Evolutionary conservation across 2,329 filamentous ascomycete genomes (phyloP).

Genomic region (Cyclaneusma minus): DNA sequence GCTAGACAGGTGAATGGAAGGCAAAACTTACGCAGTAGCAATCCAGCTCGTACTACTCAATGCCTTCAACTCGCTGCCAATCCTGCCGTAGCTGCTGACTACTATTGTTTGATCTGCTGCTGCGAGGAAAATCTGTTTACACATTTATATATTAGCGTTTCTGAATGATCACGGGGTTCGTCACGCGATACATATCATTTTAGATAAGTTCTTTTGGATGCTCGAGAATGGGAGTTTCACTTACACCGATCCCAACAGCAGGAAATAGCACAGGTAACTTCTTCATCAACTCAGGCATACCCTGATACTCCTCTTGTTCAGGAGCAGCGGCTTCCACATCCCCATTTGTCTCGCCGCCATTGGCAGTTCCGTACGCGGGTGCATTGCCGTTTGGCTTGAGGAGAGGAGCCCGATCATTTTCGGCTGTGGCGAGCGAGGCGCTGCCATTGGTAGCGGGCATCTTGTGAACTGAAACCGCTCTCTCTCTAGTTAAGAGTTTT

Average conservation of each 20-base stretch:
- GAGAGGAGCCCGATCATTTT: background rate
- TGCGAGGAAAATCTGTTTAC: conserved; percentile 49
- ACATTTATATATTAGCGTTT: conserved; percentile 1
- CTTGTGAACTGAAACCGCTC: too few relatives aligned
- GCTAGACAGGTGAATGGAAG: background rate
- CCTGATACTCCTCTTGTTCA: too few relatives aligned
- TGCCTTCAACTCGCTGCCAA: conserved; percentile 60
- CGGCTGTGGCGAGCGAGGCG: background rate
- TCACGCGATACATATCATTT: background rate
- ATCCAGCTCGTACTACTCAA: conserved; percentile 66
- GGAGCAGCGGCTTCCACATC: too few relatives aligned
- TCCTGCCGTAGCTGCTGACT: conserved; percentile 62
- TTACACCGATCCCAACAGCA: conserved; percentile 44
- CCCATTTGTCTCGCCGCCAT: too few relatives aligned
- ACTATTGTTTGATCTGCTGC: conserved; percentile 66
- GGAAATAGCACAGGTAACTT: conserved; percentile 43
- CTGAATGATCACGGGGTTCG: conserved; percentile 1
- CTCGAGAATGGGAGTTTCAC: too few relatives aligned
- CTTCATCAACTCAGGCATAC: conserved; percentile 15
- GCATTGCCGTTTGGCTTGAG: background rate
- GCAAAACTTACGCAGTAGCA: conserved; percentile 31
- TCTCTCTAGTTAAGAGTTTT: too few relatives aligned
- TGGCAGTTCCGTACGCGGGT: background rate
- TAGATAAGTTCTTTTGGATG: background rate
- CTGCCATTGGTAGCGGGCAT: background rate